Evolutionary conservation across 2,329 filamentous ascomycete species (phyloP).

Genomic region (Colletotrichum cordylinicola): DNA sequence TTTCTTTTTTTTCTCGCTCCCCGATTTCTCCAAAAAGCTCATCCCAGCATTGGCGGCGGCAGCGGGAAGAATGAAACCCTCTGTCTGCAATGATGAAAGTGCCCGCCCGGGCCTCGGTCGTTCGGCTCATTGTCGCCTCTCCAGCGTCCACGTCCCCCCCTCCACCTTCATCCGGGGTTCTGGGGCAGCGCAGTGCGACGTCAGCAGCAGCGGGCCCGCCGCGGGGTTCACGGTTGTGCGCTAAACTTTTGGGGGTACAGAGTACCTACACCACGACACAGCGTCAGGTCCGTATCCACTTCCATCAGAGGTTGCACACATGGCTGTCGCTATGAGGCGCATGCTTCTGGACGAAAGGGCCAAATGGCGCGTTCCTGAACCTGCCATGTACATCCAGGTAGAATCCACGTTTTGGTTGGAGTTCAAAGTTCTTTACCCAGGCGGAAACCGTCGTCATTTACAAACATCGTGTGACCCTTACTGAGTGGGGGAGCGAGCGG

Average conservation of each 20-base stretch:
- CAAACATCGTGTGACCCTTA: background rate
- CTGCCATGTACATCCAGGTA: background rate
- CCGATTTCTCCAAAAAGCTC: background rate
- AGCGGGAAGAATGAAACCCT: background rate
- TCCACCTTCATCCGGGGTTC: background rate
- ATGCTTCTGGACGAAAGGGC: background rate
- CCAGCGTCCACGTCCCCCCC: background rate
- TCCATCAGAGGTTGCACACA: background rate
- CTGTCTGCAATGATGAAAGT: background rate
- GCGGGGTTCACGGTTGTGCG: background rate
- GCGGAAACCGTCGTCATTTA: background rate
- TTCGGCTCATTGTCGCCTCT: constrained; percentile 20
- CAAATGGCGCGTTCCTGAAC: background rate
- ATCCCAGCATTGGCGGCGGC: constrained; percentile 1
- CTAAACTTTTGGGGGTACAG: background rate
- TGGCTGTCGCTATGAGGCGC: background rate
- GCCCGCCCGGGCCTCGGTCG: constrained; percentile 17
- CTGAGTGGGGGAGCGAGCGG: background rate
- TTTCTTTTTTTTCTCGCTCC: background rate
- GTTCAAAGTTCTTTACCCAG: background rate
- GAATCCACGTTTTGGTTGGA: background rate
- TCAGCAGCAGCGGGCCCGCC: background rate
- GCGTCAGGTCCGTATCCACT: background rate
- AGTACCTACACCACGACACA: background rate
- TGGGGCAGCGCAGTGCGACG: background rate